Evolutionary conservation across 2,329 filamentous ascomycete genomes (phyloP), one percentile per base, ranked within the genome.

Genomic region (Aphanocladium album): DNA sequence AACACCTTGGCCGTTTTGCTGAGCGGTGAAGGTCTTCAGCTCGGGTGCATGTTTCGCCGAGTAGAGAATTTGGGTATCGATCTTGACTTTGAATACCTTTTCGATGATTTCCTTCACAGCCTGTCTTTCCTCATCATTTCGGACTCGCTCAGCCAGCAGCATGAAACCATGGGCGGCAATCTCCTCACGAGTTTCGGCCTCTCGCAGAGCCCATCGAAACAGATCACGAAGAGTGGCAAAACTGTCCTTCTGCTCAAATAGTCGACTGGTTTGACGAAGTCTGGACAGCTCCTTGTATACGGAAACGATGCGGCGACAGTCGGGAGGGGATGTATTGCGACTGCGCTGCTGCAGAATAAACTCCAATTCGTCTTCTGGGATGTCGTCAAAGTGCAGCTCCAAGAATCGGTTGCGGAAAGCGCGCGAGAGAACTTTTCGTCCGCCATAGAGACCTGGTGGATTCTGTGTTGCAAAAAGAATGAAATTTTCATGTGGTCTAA

Each of bases 381-480:
- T 99, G 69, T 99, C 96, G 67, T 98, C 95, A 68, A 96, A 98
- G 73, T 99, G 95, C 5, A 99, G 79, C 74, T 99, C 95, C 3
- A 99, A 82, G 69, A 99, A 99, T 69, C 95, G 86, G 72, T 99
- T 99, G 59, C 96, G 87, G 75, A 99, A 99, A 1, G 95, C 95
- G 46, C 96, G 85, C 1, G 95, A 98, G 8, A 99, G 80, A 0
- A 91, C 87, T 71, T 99, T 99, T 67, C 95, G 85, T 17, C 95
- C 95, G 62, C 96, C 96, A 68, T 99, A 99, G 1, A 99, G 77
- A 39, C 95, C 95, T 23, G 96, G 89, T 0, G 95, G 95, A 67
- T 99, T 99, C 71, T 99, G 95, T 0, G 95, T 99, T 1, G 95
- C 95, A 69, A 99, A 99, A 0, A 99, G 84, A 85, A 98, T 96